These are phyloP conservation scores for Microdochium trichocladiopsis DNA, from an alignment of 2,329 filamentous ascomycete genomes.

Conservation along the genomic window DNA sequence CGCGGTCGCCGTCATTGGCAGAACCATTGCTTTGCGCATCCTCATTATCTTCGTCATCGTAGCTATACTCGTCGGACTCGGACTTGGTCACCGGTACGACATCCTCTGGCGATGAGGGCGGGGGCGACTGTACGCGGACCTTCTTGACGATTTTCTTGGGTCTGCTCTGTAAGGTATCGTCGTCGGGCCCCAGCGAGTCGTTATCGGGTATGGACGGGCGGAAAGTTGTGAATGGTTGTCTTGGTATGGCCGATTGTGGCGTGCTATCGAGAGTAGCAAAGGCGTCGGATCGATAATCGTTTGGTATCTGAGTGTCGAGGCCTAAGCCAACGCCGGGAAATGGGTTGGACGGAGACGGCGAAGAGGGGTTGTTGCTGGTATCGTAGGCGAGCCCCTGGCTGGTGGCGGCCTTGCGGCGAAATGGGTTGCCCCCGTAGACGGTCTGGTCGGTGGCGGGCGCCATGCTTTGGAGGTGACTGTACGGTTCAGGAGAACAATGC, in stretches of 20 bases:
- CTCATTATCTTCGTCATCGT: conserved; percentile 17
- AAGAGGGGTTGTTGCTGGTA: not conserved
- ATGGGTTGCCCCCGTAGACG: conserved; percentile 36
- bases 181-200: not conserved
- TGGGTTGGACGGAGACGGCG: not conserved
- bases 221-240: not conserved
- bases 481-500: no score
- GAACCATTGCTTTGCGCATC: conserved; percentile 15
- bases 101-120: conserved; percentile 52
- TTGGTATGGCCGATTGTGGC: not conserved
- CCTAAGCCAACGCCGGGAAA: not conserved
- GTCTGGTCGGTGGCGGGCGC: conserved; percentile 18
- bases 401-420: conserved; percentile 29
- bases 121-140: conserved; percentile 60
- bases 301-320: not conserved
- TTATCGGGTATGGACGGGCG: not conserved
- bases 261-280: not conserved
- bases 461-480: not conserved
- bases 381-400: not conserved
- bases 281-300: not conserved
- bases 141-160: conserved; percentile 54
- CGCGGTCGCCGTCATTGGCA: conserved; percentile 13
- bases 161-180: conserved; percentile 17
- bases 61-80: conserved; percentile 6
- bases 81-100: conserved; percentile 22